These are phyloP conservation scores for Exobasidium cylindrosporum DNA, from an alignment of 1,284 basidiomycete genomes.

Conservation along the genomic window DNA sequence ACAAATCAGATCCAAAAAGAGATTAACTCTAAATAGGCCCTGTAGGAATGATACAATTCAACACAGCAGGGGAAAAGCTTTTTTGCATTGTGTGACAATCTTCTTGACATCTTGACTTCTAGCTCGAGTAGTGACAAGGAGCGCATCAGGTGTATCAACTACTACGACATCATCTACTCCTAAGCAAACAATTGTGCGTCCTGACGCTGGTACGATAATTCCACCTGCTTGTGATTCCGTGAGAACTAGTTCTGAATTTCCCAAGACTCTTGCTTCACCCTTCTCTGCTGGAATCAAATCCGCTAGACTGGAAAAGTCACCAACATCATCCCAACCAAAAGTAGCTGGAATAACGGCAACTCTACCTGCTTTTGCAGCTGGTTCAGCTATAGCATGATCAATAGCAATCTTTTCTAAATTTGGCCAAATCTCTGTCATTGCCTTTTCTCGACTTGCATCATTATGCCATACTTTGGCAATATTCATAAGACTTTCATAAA, in stretches of 20 bases:
- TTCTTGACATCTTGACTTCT: constrained; percentile 52
- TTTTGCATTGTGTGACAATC: constrained; percentile 48
- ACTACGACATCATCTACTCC: constrained; percentile 53
- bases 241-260: background rate
- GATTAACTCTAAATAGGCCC: too few species aligned
- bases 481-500: background rate
- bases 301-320: constrained; percentile 1
- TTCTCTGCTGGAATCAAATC: background rate
- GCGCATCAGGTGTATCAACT: constrained; percentile 50
- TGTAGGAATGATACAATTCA: too few species aligned
- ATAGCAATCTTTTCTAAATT: constrained; percentile 6
- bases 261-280: background rate
- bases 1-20: too few species aligned
- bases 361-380: background rate
- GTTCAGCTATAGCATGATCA: constrained; percentile 16
- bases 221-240: background rate
- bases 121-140: constrained; percentile 48
- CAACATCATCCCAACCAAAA: constrained; percentile 12
- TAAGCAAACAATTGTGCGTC: constrained; percentile 48
- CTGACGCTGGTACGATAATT: constrained; percentile 31
- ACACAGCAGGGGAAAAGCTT: background rate
- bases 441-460: background rate
- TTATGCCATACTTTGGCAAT: background rate
- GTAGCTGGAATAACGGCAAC: constrained; percentile 8
- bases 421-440: background rate